phyloP scores from a whole-genome alignment of 768 basidiomycete genomes.

The Asterophora lycoperdoides region DNA sequence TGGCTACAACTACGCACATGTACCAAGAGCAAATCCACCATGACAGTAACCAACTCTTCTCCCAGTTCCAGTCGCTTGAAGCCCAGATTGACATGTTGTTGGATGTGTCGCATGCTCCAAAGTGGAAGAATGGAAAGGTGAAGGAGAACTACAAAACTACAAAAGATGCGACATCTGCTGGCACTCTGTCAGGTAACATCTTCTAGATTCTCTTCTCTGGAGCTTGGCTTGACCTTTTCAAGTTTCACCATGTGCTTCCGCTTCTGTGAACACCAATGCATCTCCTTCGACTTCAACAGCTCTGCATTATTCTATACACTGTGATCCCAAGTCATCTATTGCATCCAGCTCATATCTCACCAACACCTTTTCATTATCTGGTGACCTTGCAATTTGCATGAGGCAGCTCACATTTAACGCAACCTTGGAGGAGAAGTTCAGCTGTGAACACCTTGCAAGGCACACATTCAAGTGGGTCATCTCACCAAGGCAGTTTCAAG shows the following conservation, averaged over 20 bases:
- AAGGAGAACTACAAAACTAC: too few species aligned
- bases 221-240: too few species aligned
- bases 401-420: constrained; percentile 2
- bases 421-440: constrained; percentile 2
- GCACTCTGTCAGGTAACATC: too few species aligned
- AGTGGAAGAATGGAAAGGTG: too few species aligned
- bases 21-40: not conserved
- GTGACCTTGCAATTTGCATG: not conserved
- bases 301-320: too few species aligned
- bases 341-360: not conserved
- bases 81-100: not conserved
- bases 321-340: not conserved
- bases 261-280: too few species aligned
- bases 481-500: constrained; percentile 7
- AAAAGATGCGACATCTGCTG: too few species aligned
- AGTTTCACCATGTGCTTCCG: too few species aligned
- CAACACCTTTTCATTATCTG: constrained; percentile 4
- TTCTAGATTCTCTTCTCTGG: too few species aligned
- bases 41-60: not conserved
- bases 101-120: too few species aligned
- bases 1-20: constrained; percentile 6
- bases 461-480: constrained; percentile 23
- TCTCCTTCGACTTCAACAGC: too few species aligned
- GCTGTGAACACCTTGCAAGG: constrained; percentile 1
- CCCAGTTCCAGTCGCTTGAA: not conserved